phyloP scores from a whole-genome alignment of 2,329 filamentous ascomycete genomes.

The Daldinia sp. region DNA sequence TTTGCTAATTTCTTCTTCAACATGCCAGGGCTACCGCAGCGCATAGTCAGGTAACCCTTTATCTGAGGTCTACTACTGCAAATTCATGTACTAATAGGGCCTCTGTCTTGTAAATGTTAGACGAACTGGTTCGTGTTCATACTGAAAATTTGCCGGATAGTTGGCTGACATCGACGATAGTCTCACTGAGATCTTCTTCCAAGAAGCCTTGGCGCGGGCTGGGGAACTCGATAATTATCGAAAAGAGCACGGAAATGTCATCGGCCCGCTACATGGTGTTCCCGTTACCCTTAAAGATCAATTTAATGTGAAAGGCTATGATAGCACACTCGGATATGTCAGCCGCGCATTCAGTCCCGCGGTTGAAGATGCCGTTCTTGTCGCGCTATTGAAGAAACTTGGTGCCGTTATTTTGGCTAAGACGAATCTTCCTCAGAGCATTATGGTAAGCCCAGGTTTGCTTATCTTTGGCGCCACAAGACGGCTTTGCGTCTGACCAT shows the following conservation, averaged over 20 bases:
- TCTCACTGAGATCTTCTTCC: conserved; percentile 48
- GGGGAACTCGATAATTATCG: conserved; percentile 43
- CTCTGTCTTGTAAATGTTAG: conserved; percentile 20
- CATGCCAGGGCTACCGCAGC: conserved; percentile 22
- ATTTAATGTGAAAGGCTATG: conserved; percentile 69
- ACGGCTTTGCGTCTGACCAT: conserved; percentile 52
- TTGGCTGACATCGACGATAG: conserved; percentile 34
- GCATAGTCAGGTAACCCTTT: conserved; percentile 23
- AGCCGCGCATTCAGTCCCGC: conserved; percentile 63
- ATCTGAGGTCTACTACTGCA: neutral
- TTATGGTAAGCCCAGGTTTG: conserved; percentile 44
- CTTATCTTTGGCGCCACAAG: conserved; percentile 65
- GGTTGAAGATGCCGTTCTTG: conserved; percentile 61
- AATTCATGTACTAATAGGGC: neutral
- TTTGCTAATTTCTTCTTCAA: conserved; percentile 13
- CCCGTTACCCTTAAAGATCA: conserved; percentile 66
- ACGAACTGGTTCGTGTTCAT: conserved; percentile 43
- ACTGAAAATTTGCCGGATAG: neutral
- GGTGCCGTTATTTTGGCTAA: conserved; percentile 67
- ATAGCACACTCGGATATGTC: conserved; percentile 71
- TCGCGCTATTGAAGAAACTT: conserved; percentile 60
- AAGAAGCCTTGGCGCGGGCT: conserved; percentile 43
- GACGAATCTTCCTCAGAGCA: conserved; percentile 56
- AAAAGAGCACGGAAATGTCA: conserved; percentile 23
- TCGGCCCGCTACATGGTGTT: conserved; percentile 46